These are phyloP conservation scores for Tripterygium wilfordii DNA, from an alignment of 177 flowering plant genomes.

Conservation along the genomic window DNA sequence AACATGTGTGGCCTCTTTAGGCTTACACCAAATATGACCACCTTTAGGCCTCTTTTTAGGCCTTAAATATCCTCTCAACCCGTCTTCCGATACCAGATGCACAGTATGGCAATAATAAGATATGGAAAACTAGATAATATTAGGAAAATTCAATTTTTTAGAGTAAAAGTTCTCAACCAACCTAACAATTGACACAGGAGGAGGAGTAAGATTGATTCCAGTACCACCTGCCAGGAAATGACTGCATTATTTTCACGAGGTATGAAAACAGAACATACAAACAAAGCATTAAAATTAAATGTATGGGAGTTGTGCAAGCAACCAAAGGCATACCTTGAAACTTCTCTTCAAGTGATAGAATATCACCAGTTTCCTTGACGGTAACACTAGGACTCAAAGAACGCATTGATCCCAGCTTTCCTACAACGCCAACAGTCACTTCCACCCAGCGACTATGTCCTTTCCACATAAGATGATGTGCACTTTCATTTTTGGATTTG, in stretches of 20 bases:
- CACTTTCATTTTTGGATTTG: constrained; percentile 30
- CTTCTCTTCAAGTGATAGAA: constrained; percentile 90
- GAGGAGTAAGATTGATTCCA: constrained; percentile 93
- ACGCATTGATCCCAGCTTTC: constrained; percentile 67
- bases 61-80: no score
- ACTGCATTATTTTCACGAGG: no score
- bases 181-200: constrained; percentile 79
- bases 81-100: no score
- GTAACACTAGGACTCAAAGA: constrained; percentile 86
- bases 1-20: no score
- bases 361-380: constrained; percentile 85
- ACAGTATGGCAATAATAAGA: no score
- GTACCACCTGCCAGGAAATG: constrained; percentile 71
- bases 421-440: constrained; percentile 83
- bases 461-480: constrained; percentile 51
- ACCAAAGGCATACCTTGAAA: constrained; percentile 59
- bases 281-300: not conserved
- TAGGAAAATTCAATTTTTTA: no score
- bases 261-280: no score
- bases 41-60: no score
- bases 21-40: no score
- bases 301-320: not conserved
- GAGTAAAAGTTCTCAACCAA: constrained; percentile 18
- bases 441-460: constrained; percentile 88
- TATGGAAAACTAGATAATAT: no score